Percentiles rank a stretch among this genome's conserved stretches.
phyloP scores from a whole-genome alignment of 805 yeast genomes.

The Priceomyces medius region DNA sequence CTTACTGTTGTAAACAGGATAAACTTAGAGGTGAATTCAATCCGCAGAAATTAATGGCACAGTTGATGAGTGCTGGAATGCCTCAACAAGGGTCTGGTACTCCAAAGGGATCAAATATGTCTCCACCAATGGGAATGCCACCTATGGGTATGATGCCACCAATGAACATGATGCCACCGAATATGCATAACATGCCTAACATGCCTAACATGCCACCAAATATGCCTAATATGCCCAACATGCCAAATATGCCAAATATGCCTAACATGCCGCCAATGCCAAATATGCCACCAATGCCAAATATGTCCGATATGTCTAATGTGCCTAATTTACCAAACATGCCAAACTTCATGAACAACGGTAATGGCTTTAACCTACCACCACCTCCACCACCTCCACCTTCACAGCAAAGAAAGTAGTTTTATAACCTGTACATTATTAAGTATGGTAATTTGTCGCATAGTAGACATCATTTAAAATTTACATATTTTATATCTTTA shows the following conservation, averaged over 20 bases:
- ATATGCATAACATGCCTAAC: slow-evolving; percentile 17
- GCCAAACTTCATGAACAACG: slow-evolving; percentile 12
- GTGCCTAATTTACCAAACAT: slow-evolving; percentile 23
- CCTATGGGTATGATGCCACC: slow-evolving; percentile 14
- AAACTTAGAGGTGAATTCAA: slow-evolving; percentile 74
- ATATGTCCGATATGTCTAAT: slow-evolving; percentile 19
- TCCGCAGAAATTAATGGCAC: slow-evolving; percentile 75
- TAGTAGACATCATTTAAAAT: too few species aligned
- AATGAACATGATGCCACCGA: slow-evolving; percentile 16
- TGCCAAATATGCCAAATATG: slow-evolving; percentile 21
- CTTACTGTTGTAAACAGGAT: slow-evolving; percentile 87
- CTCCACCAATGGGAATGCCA: slow-evolving; percentile 26
- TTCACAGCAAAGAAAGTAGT: slow-evolving; percentile 3
- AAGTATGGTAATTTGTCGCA: too few species aligned
- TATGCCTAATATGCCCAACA: slow-evolving; percentile 24
- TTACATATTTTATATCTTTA: background rate
- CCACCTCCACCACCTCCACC: slow-evolving; percentile 21
- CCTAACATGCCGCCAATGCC: slow-evolving; percentile 24
- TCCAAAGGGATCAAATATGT: slow-evolving; percentile 16
- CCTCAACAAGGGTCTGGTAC: slow-evolving; percentile 11
- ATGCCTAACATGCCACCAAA: slow-evolving; percentile 31
- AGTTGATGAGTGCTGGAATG: slow-evolving; percentile 42
- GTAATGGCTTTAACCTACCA: slow-evolving; percentile 8
- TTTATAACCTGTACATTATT: background rate
- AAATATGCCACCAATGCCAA: slow-evolving; percentile 21